Evolutionary conservation across 352 stramenopile species (phyloP).

Genomic region (Pythium aquatile): DNA sequence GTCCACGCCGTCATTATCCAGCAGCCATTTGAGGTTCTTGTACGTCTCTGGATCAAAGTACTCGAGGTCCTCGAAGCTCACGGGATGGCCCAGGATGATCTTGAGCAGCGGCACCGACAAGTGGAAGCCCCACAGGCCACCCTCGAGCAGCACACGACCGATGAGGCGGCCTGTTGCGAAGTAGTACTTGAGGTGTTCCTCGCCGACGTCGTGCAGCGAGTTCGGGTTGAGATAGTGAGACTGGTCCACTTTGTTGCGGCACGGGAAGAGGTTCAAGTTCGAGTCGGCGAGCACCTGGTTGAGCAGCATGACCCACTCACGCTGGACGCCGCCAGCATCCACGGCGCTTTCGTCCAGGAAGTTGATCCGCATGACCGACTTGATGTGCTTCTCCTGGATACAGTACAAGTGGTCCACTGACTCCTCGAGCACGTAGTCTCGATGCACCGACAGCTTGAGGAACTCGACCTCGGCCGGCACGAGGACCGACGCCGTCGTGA

Average conservation of each 20-base stretch:
- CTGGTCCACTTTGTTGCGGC: slow-evolving; percentile 55
- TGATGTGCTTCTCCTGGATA: slow-evolving; percentile 56
- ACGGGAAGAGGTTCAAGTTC: slow-evolving; percentile 50
- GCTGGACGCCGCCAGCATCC: slow-evolving; percentile 84
- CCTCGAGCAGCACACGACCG: slow-evolving; percentile 73
- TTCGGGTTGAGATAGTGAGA: slow-evolving; percentile 64
- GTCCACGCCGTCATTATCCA: slow-evolving; percentile 51
- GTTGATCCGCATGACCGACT: slow-evolving; percentile 80
- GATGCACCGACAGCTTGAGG: slow-evolving; percentile 63
- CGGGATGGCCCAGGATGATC: slow-evolving; percentile 94
- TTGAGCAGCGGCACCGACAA: slow-evolving; percentile 96
- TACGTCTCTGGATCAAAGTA: slow-evolving; percentile 55
- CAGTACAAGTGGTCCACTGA: slow-evolving; percentile 66
- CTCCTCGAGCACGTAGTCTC: slow-evolving; percentile 62
- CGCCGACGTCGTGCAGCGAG: slow-evolving; percentile 45
- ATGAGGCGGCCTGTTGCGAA: slow-evolving; percentile 60
- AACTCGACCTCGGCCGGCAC: slow-evolving; percentile 67
- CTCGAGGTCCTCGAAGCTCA: slow-evolving; percentile 93
- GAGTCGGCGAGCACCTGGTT: slow-evolving; percentile 53
- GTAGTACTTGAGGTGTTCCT: slow-evolving; percentile 66
- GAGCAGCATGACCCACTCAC: slow-evolving; percentile 93
- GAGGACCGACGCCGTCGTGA: slow-evolving; percentile 57
- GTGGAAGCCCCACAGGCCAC: slow-evolving; percentile 91
- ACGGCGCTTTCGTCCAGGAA: slow-evolving; percentile 85
- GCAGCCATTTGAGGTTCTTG: slow-evolving; percentile 51